Evolutionary conservation across 176 grass and related monocot genomes (phyloP), one percentile per base, ranked within the genome.

Genomic region (Carex myosuroides): DNA sequence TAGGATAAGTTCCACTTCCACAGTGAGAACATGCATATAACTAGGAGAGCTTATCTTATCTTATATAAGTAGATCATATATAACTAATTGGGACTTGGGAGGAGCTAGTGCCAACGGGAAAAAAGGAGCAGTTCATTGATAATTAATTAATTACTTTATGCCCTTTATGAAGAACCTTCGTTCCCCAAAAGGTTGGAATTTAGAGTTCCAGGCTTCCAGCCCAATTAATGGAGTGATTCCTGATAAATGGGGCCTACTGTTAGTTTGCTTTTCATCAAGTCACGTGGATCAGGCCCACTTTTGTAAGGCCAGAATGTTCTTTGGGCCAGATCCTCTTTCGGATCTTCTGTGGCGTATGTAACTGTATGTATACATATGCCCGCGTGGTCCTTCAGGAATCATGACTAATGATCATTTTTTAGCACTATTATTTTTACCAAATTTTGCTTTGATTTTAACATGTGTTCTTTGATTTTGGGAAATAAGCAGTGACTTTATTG

Each of bases 401-500:
- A 64, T 68, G 32, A 68, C 3, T 6, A 37, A 2, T 16, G 13
- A 37, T 35, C 11, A 41, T 42, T 20, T 46, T 20, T 46, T 46
- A 32, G 72, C 41, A 35, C 54, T 39, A 12, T 6, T 81, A 9
- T 70, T 81, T 70, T 0, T 52, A 39, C 13, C 62, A 14, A 44
- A 13, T 70, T 76, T 29, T 66, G 22, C 69, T 29, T 59, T 84
- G 39, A 44, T 83, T 70, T 72, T 29, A 6, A 69, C 50, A 81
- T n/a, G 50, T 56, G 2, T 80, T 13, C n/a, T 57, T 69, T 75
- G 21, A 32, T 82, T 89, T 32, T 9, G 78, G 79, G 75, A 3
- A 60, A 85, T 17, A 73, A 33, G 12, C 75, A 94, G 92, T 44
- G 83, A 91, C 30, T 94, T 87, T 74, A 91, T 97, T 56, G 89